Evolutionary conservation across 1,284 basidiomycete species (phyloP).

Genomic region (Phlebopus sp.): DNA sequence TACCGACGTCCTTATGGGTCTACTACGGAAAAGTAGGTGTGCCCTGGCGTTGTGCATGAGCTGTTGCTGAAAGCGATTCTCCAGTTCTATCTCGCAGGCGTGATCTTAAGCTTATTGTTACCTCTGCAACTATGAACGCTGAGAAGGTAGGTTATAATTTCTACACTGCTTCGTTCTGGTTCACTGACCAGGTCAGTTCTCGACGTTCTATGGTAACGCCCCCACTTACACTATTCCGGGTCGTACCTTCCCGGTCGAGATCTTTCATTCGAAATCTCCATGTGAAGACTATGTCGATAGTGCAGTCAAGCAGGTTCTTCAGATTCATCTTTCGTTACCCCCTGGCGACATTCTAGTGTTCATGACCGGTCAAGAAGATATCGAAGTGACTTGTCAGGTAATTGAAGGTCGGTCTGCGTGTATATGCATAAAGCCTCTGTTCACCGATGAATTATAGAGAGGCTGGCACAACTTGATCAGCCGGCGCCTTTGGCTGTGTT

Average conservation of each 20-base stretch:
- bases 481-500: constrained; percentile 83
- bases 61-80: constrained; percentile 9
- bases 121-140: constrained; percentile 98
- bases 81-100: constrained; percentile 86
- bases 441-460: constrained; percentile 53
- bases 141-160: constrained; percentile 66
- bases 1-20: constrained; percentile 96
- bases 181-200: constrained; percentile 62
- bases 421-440: background rate
- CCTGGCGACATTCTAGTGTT: constrained; percentile 96
- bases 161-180: background rate
- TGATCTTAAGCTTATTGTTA: constrained; percentile 95
- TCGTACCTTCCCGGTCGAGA: constrained; percentile 97
- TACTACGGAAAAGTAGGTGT: constrained; percentile 83
- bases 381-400: constrained; percentile 92
- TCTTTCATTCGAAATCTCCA: constrained; percentile 92
- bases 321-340: constrained; percentile 94
- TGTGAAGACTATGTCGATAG: constrained; percentile 99
- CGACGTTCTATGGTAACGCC: constrained; percentile 91
- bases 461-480: constrained; percentile 88
- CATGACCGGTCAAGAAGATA: constrained; percentile 99
- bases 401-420: constrained; percentile 61
- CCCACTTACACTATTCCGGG: constrained; percentile 97
- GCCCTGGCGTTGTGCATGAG: background rate
- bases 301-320: constrained; percentile 95